Base-by-base conservation (phyloP, 345 rosid genomes). In the Anastatica hierochuntica region DNA sequence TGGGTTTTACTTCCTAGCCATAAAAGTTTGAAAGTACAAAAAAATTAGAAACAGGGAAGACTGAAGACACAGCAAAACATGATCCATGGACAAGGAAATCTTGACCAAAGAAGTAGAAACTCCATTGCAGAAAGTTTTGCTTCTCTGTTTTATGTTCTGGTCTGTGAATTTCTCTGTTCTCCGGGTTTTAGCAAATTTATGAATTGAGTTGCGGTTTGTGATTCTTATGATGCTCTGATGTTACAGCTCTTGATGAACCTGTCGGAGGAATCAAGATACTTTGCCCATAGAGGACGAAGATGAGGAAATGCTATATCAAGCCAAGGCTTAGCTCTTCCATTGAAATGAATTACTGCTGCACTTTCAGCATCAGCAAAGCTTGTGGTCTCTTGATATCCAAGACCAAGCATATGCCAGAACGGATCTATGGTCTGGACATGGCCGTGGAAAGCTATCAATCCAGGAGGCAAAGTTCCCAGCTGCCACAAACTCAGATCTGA, bases 241-340 rank as follows among this genome's bases (percentile, higher is more conserved):
- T 81, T 85, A 63, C 98, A 90, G 43, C 88, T 65, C 63, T 74
- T 87, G 71, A 87, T 82, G 77, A 87, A 85, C 70, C 87, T 88
- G 67, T 92, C 94, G 6, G 94, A 79, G 69, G 85, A 83, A 65
- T 92, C 64, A 14, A 92, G 70, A 52, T 85, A 83, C 59, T 83
- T 88, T 1, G 88, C 50, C 98, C 98, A 92, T 58, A 92, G 61
- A 26, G 90, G 84, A 54, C 84, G 76, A 24, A 92, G 86, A 16
- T 77, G 78, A 34, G 97, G 81, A 61, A 88, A 85, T 47, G 95
- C 97, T 44, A 85, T 88, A 56, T 92, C 98, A 47, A 92, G 80
- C 98, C 98, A 92, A 30, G 98, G 98, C 77, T 92, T 92, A 27
- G 98, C 98, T 76, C 97, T 76, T 53, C 97, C 97, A 49, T 88